Evolutionary conservation across 2,329 filamentous ascomycete genomes (phyloP).

Genomic region (Colletotrichum magnum): DNA sequence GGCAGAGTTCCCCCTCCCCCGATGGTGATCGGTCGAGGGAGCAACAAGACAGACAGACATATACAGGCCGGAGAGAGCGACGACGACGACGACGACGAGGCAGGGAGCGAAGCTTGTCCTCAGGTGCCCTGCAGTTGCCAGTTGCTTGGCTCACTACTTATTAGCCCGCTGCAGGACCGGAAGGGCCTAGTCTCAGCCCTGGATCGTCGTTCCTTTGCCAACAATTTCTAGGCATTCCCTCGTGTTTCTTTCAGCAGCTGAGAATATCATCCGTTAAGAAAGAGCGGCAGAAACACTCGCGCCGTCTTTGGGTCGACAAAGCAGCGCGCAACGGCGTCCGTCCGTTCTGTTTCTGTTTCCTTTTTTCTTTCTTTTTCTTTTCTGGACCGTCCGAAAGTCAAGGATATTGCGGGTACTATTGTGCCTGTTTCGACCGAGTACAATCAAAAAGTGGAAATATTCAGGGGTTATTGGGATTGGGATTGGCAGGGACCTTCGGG

Average conservation of each 20-base stretch:
- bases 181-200: constrained; percentile 20
- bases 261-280: neutral
- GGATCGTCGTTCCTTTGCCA: constrained; percentile 29
- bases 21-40: constrained; percentile 3
- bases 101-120: constrained; percentile 2
- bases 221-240: constrained; percentile 35
- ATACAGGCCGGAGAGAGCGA: neutral
- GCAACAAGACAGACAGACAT: neutral
- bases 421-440: neutral
- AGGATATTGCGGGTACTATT: constrained; percentile 9
- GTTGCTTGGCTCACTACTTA: no score
- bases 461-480: constrained; percentile 5
- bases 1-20: no score
- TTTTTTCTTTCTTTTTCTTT: no score
- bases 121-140: neutral
- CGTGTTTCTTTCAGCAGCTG: constrained; percentile 1
- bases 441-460: constrained; percentile 22
- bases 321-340: constrained; percentile 27
- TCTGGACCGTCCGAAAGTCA: neutral
- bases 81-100: neutral
- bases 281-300: constrained; percentile 18
- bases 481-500: constrained; percentile 11
- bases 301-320: constrained; percentile 11
- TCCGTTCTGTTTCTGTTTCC: neutral
- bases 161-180: neutral